Percentiles rank a stretch among this genome's conserved stretches.
These are phyloP conservation scores for Pseudogymnoascus sp. DNA, from an alignment of 2,329 filamentous ascomycete species.

Conservation along the genomic window DNA sequence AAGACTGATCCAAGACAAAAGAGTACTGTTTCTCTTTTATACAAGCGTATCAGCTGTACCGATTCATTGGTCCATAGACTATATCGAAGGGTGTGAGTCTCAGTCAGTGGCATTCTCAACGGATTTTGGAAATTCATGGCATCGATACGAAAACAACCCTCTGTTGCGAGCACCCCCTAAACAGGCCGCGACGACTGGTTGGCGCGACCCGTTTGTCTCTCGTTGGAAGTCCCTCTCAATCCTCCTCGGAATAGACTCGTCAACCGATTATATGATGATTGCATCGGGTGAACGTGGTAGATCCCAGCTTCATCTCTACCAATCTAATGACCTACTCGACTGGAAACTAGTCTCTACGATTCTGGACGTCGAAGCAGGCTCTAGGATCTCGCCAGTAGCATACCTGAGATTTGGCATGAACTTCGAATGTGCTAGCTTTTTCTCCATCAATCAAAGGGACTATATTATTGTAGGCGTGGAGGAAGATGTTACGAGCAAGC, in stretches of 20 bases:
- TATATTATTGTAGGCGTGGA: conserved; percentile 17
- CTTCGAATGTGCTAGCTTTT: conserved; percentile 24
- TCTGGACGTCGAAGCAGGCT: conserved; percentile 15
- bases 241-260: conserved; percentile 12
- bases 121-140: conserved; percentile 23
- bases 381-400: conserved; percentile 16
- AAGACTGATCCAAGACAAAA: conserved; percentile 17
- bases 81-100: conserved; percentile 22
- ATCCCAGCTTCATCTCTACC: conserved; percentile 20
- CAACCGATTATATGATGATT: conserved; percentile 22
- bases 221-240: conserved; percentile 18
- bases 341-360: conserved; percentile 19
- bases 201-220: conserved; percentile 23
- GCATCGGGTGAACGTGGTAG: conserved; percentile 19
- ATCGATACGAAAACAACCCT: conserved; percentile 18
- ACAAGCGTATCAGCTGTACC: conserved; percentile 21
- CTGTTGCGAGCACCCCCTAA: conserved; percentile 19
- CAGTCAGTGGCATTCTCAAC: conserved; percentile 22
- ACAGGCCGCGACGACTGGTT: conserved; percentile 18
- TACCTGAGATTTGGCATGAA: conserved; percentile 20
- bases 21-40: conserved; percentile 22
- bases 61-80: conserved; percentile 23
- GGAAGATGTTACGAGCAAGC: conserved; percentile 7
- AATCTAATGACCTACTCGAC: conserved; percentile 20
- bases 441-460: conserved; percentile 20